Conservation (phyloP, 1,139 yeast genomes). For the Ogataea hybrid region DNA sequence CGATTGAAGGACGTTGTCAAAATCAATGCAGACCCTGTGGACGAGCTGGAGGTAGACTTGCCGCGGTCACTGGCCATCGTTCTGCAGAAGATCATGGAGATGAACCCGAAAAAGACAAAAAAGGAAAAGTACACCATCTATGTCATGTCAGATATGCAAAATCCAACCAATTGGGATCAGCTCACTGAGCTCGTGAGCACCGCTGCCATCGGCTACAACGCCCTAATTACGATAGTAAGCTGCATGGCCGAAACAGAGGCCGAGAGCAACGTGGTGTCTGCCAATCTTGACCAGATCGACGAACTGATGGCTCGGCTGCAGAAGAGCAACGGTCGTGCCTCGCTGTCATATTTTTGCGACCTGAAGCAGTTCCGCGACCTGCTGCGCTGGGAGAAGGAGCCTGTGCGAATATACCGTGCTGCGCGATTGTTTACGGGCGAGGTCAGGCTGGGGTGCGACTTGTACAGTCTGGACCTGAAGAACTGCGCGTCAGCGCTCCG, state of each 20-base stretch:
- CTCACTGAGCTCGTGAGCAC: conserved; percentile 15
- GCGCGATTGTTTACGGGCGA: conserved; percentile 37
- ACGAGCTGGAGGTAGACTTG: conserved; percentile 25
- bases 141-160: conserved; percentile 20
- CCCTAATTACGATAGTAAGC: conserved; percentile 16
- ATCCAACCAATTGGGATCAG: conserved; percentile 18
- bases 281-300: conserved; percentile 10
- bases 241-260: conserved; percentile 8
- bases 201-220: conserved; percentile 14
- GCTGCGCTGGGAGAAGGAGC: conserved; percentile 16
- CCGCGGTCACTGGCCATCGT: conserved; percentile 27
- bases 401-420: conserved; percentile 33
- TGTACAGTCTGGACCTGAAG: conserved; percentile 24
- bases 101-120: conserved; percentile 11
- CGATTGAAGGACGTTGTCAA: conserved; percentile 12
- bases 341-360: conserved; percentile 7
- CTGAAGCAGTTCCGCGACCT: conserved; percentile 16
- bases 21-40: conserved; percentile 16
- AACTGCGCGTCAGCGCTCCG: conserved; percentile 14
- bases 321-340: conserved; percentile 7
- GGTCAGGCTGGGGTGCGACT: conserved; percentile 40
- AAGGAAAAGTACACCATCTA: conserved; percentile 22
- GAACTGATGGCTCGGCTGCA: conserved; percentile 10
- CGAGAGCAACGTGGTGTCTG: background rate
- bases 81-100: conserved; percentile 18